Evolutionary conservation across 345 rosid species (phyloP).

Genomic region (Ricinus communis): DNA sequence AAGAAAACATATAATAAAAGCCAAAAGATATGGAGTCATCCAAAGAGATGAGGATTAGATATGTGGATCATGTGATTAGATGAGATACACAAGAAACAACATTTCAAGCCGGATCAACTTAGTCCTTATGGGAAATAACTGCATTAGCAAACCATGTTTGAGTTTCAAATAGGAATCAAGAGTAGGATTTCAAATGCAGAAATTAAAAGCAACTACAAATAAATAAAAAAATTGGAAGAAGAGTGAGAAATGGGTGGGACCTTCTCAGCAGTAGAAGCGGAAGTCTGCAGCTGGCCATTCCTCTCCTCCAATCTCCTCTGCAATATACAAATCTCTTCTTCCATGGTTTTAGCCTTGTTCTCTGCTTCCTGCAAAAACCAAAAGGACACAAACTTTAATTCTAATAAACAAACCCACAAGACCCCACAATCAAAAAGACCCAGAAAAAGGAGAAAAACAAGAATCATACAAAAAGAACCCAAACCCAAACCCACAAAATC

Average conservation of each 20-base stretch:
- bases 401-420: conserved; percentile 13
- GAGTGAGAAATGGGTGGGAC: conserved; percentile 32
- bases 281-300: conserved; percentile 57
- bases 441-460: conserved; percentile 14
- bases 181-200: neutral
- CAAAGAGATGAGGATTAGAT: conserved; percentile 22
- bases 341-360: conserved; percentile 65
- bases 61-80: neutral
- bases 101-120: conserved; percentile 14
- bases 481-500: conserved; percentile 9
- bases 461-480: conserved; percentile 9
- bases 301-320: conserved; percentile 57
- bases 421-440: conserved; percentile 32
- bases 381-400: conserved; percentile 1
- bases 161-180: conserved; percentile 17
- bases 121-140: conserved; percentile 4
- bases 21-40: conserved; percentile 21
- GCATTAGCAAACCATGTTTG: conserved; percentile 14
- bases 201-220: neutral
- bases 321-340: conserved; percentile 49
- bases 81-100: conserved; percentile 10
- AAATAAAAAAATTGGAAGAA: neutral
- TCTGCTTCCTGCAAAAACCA: conserved; percentile 68
- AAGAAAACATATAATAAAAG: conserved; percentile 25
- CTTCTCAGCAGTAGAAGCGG: conserved; percentile 71